Percentiles rank a stretch among this genome's conserved stretches.
These are phyloP conservation scores for Mortierella sp. DNA, from an alignment of 371 early-diverging fungal species.

Conservation along the genomic window DNA sequence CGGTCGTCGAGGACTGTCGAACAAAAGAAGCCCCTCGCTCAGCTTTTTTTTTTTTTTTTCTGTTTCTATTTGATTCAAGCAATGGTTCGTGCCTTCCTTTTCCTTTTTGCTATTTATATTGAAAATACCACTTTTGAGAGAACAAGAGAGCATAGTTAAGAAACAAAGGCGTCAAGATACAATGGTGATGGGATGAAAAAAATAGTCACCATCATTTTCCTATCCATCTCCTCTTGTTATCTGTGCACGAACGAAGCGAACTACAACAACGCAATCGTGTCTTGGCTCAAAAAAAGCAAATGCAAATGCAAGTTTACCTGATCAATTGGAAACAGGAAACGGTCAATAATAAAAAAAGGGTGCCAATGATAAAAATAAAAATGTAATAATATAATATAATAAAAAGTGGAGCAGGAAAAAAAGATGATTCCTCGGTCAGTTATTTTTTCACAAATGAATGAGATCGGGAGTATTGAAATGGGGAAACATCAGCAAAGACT, in stretches of 20 bases:
- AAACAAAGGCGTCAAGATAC: no score
- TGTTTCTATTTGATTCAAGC: neutral
- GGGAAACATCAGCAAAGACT: neutral
- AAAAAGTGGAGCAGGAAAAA: neutral
- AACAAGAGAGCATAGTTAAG: no score
- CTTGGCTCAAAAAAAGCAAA: neutral
- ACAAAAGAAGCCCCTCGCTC: conserved; percentile 1
- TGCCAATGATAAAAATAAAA: neutral
- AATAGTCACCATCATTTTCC: no score
- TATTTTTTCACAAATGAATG: neutral
- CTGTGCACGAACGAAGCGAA: no score
- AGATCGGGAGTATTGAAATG: neutral
- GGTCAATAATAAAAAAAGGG: neutral
- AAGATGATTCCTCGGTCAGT: neutral
- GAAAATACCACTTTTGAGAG: neutral
- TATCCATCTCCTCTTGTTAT: no score
- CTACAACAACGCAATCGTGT: no score
- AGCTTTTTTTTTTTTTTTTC: neutral
- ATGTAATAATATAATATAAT: no score
- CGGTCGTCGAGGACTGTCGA: conserved; percentile 1
- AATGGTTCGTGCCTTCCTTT: neutral
- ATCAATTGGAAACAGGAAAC: neutral
- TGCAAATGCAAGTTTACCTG: neutral
- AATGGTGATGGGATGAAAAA: no score
- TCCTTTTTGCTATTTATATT: conserved; percentile 1